Conservation (phyloP, 2,329 filamentous ascomycete genomes). For the Apiospora aurea region DNA sequence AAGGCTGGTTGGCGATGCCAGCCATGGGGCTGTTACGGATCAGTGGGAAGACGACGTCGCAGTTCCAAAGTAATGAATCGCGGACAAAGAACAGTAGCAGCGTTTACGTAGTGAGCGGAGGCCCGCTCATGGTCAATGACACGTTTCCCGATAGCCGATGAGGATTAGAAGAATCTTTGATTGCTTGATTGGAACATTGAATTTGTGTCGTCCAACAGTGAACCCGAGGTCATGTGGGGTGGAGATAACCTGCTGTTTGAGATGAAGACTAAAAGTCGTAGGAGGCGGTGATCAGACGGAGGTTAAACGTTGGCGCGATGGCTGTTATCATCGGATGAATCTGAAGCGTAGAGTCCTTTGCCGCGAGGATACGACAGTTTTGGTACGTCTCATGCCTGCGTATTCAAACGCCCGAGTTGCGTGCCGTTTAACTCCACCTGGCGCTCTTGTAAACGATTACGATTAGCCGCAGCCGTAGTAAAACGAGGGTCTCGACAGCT, state of each 20-base stretch:
- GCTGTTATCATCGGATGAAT: not conserved
- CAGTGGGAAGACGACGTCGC: constrained; percentile 49
- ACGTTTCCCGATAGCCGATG: not conserved
- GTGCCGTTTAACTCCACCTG: not conserved
- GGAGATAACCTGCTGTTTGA: not conserved
- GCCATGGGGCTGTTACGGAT: constrained; percentile 90
- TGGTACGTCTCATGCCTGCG: constrained; percentile 6
- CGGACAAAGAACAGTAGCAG: not conserved
- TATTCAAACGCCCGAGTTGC: not conserved
- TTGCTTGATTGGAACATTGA: not conserved
- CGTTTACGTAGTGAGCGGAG: not conserved
- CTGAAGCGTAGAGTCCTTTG: not conserved
- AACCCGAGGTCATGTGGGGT: not conserved
- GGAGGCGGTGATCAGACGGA: not conserved
- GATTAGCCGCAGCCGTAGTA: too few relatives aligned
- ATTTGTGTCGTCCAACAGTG: not conserved
- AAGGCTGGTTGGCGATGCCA: constrained; percentile 85
- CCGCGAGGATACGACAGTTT: not conserved
- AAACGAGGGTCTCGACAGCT: too few relatives aligned
- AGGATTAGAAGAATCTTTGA: not conserved
- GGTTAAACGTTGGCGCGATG: not conserved
- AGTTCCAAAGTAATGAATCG: constrained; percentile 22
- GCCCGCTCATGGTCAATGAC: not conserved
- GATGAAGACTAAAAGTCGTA: not conserved
- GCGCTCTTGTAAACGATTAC: not conserved